These are phyloP conservation scores for Linanthus parryae DNA, from an alignment of 148 eudicot species.

Conservation along the genomic window DNA sequence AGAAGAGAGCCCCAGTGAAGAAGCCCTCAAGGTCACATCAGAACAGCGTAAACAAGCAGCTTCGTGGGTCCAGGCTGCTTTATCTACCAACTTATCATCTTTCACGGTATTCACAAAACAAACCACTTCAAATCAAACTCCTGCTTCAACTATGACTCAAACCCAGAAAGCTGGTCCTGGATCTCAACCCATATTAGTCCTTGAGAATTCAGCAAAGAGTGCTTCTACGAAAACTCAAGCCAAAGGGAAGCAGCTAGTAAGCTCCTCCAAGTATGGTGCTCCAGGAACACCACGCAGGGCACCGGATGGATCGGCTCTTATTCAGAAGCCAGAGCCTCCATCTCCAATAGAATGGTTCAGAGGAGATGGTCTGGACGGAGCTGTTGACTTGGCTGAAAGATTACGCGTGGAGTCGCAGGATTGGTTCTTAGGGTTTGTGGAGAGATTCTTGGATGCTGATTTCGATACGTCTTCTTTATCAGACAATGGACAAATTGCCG, in stretches of 20 bases:
- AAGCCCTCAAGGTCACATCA: slow-evolving; percentile 40
- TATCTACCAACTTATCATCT: slow-evolving; percentile 63
- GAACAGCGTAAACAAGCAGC: slow-evolving; percentile 70
- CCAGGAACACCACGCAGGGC: slow-evolving; percentile 37
- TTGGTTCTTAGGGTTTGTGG: slow-evolving; percentile 85
- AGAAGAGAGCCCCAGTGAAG: slow-evolving; percentile 61
- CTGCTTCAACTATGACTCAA: slow-evolving; percentile 26
- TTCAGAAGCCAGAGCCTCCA: slow-evolving; percentile 33
- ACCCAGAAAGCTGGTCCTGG: slow-evolving; percentile 20
- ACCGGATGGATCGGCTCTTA: slow-evolving; percentile 24
- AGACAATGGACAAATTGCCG: slow-evolving; percentile 83
- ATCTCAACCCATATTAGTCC: slow-evolving; percentile 49
- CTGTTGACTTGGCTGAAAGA: slow-evolving; percentile 61
- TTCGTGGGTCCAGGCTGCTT: slow-evolving; percentile 85
- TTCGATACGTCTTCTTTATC: slow-evolving; percentile 51
- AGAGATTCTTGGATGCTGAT: slow-evolving; percentile 76
- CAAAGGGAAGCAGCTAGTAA: slow-evolving; percentile 37
- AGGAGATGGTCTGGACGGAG: slow-evolving; percentile 70
- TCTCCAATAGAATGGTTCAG: slow-evolving; percentile 60
- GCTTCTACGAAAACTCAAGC: slow-evolving; percentile 39
- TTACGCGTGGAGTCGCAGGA: slow-evolving; percentile 55
- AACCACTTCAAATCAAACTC: slow-evolving; percentile 20
- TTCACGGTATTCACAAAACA: slow-evolving; percentile 53
- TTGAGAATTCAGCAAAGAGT: slow-evolving; percentile 47
- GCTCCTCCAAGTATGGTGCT: slow-evolving; percentile 30